Percentiles rank a stretch among this genome's conserved stretches.
Conservation (phyloP, 208 protist species). For the Acanthamoeba triangularis region DNA sequence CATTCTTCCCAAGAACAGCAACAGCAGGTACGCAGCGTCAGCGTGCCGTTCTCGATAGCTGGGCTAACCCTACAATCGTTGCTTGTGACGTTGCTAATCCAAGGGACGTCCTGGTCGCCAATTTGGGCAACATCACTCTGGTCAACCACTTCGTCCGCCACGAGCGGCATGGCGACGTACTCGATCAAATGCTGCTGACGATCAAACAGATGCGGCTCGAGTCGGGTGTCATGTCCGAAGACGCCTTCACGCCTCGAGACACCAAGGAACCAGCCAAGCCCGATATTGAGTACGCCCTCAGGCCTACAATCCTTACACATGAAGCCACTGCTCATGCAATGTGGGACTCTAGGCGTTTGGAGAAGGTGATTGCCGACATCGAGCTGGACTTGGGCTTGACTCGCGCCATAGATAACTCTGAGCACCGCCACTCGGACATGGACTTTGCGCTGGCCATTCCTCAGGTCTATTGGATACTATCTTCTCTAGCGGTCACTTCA, state of each 20-base stretch:
- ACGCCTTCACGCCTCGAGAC: background rate
- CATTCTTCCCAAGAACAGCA: conserved; percentile 47
- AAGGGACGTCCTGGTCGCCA: conserved; percentile 29
- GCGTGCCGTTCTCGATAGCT: too few species aligned
- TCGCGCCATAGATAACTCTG: conserved; percentile 37
- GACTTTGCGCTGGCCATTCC: conserved; percentile 4
- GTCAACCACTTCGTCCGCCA: background rate
- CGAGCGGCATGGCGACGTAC: background rate
- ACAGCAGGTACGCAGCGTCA: background rate
- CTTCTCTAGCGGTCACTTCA: background rate
- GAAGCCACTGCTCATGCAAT: background rate
- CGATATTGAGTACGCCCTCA: background rate
- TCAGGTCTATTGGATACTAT: background rate
- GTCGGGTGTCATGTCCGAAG: conserved; percentile 35
- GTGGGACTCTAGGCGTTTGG: background rate
- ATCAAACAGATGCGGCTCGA: conserved; percentile 43
- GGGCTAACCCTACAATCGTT: background rate
- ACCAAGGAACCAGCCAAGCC: background rate
- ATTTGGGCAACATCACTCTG: conserved; percentile 70
- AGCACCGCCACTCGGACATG: background rate
- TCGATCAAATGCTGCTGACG: background rate
- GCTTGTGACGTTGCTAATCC: background rate
- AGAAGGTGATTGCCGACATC: conserved; percentile 41
- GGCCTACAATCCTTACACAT: too few species aligned
- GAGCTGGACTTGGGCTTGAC: conserved; percentile 35